A percentile compares a stretch with the other conserved stretches of the same genome.
These are phyloP conservation scores for Coleophoma crateriformis DNA, from an alignment of 2,329 filamentous ascomycete species.

Conservation along the genomic window DNA sequence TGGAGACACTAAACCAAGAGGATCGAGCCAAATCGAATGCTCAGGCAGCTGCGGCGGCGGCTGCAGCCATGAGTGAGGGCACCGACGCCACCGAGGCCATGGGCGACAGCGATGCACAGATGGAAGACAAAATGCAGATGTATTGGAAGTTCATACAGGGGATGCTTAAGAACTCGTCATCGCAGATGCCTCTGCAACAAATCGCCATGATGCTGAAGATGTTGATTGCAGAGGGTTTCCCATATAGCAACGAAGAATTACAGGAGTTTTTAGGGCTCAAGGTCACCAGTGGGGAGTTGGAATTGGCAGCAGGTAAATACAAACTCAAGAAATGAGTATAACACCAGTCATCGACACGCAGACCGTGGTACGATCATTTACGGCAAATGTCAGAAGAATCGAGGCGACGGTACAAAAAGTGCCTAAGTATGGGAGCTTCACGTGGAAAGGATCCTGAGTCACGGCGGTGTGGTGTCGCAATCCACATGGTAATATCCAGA, in stretches of 20 bases:
- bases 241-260: conserved; percentile 85
- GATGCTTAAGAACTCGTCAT: conserved; percentile 89
- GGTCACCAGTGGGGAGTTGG: conserved; percentile 65
- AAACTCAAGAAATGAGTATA: conserved; percentile 52
- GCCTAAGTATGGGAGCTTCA: too few relatives aligned
- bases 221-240: conserved; percentile 80
- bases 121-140: conserved; percentile 61
- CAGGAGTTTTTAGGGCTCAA: conserved; percentile 74
- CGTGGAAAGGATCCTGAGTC: too few relatives aligned
- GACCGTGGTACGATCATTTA: too few relatives aligned
- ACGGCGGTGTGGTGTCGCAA: too few relatives aligned
- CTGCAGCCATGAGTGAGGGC: conserved; percentile 5
- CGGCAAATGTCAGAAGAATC: background rate
- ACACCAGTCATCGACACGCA: too few relatives aligned
- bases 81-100: conserved; percentile 16
- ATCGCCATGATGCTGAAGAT: conserved; percentile 96
- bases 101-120: conserved; percentile 45
- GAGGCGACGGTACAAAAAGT: background rate
- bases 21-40: conserved; percentile 26
- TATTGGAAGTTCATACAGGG: conserved; percentile 92
- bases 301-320: conserved; percentile 67
- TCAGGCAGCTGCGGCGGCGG: conserved; percentile 13
- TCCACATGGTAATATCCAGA: too few relatives aligned
- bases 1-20: conserved; percentile 53
- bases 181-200: conserved; percentile 70